A percentile compares a stretch with the other conserved stretches of the same genome.
These are phyloP conservation scores for Erythrophleum ivorense DNA, from an alignment of 331 rosid species.

Conservation along the genomic window DNA sequence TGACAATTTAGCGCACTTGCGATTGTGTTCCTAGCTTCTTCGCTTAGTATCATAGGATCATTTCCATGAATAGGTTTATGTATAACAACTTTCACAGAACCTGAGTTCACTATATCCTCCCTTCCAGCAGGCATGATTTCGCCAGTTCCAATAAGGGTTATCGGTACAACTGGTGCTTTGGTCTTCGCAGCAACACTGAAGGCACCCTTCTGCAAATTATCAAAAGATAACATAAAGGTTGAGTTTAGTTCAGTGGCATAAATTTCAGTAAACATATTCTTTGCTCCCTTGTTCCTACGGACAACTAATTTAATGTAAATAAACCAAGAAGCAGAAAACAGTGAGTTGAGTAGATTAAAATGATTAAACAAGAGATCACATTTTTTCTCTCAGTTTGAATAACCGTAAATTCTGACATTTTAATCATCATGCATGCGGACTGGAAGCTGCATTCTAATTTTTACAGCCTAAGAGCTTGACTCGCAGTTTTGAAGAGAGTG, in stretches of 20 bases:
- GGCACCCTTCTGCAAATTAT: constrained; percentile 85
- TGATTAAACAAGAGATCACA: not conserved
- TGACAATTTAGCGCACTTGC: constrained; percentile 55
- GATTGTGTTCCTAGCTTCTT: constrained; percentile 71
- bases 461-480: not conserved
- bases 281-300: not conserved
- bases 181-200: constrained; percentile 88
- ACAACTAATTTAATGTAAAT: not conserved
- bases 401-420: not conserved
- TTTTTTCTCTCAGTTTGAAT: constrained; percentile 11
- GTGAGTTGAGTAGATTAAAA: not conserved
- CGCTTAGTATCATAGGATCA: constrained; percentile 62
- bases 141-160: constrained; percentile 90
- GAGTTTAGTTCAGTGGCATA: constrained; percentile 25
- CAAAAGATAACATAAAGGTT: constrained; percentile 33
- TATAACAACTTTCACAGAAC: constrained; percentile 78
- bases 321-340: constrained; percentile 18
- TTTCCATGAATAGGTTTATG: constrained; percentile 74
- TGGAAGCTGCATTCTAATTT: not conserved
- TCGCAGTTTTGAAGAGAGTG: not conserved
- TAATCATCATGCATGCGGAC: constrained; percentile 16
- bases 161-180: constrained; percentile 83
- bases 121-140: constrained; percentile 88
- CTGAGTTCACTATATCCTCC: constrained; percentile 78
- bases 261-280: constrained; percentile 17